Evolutionary conservation across 805 yeast species (phyloP).

Genomic region (Barnettozyma botsteinii): DNA sequence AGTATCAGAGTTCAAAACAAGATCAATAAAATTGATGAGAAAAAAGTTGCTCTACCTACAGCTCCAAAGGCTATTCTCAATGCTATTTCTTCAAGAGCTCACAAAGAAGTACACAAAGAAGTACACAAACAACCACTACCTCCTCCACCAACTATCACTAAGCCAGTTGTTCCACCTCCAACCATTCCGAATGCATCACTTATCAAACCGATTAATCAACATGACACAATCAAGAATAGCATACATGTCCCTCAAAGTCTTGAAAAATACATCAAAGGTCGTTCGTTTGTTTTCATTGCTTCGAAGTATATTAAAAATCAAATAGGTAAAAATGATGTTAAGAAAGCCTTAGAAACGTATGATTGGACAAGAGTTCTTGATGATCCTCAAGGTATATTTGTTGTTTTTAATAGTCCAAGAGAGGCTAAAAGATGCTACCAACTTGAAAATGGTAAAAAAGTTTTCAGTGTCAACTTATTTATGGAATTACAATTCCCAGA

Average conservation of each 20-base stretch:
- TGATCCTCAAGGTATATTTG: constrained; percentile 60
- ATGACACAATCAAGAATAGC: neutral
- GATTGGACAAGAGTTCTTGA: constrained; percentile 61
- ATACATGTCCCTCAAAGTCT: constrained; percentile 43
- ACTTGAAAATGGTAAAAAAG: constrained; percentile 51
- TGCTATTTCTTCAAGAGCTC: constrained; percentile 14
- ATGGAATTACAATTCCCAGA: constrained; percentile 43
- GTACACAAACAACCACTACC: neutral
- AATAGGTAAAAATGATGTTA: constrained; percentile 51
- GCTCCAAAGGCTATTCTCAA: constrained; percentile 26
- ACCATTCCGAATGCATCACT: neutral
- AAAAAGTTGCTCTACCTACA: constrained; percentile 11
- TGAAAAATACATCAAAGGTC: constrained; percentile 42
- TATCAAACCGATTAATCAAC: neutral
- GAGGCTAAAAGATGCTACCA: constrained; percentile 59
- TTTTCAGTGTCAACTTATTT: constrained; percentile 41
- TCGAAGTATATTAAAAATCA: constrained; percentile 36
- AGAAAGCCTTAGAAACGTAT: constrained; percentile 50
- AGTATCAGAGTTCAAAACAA: constrained; percentile 6
- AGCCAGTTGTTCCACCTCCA: neutral
- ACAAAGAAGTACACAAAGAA: neutral
- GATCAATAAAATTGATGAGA: constrained; percentile 25
- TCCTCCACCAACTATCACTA: neutral
- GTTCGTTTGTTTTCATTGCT: constrained; percentile 54
- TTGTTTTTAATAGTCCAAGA: constrained; percentile 55